Base-by-base conservation (phyloP, 768 basidiomycete species). In the Macrolepiota albuminosa region DNA sequence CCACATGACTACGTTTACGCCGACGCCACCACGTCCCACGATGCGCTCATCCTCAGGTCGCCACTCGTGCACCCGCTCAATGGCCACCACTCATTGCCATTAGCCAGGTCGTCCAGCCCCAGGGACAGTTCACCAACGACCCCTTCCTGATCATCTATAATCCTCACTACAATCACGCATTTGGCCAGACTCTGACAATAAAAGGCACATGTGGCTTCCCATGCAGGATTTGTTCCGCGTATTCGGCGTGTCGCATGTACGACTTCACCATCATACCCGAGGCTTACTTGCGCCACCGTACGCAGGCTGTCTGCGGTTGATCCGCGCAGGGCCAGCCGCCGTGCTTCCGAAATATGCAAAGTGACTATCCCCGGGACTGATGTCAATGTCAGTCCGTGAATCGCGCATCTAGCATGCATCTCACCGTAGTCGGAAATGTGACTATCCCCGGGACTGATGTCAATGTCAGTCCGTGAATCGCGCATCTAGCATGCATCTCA, bases 41-140 rank as follows among this genome's bases (percentile, higher is more conserved):
- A 36, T n/a, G 61, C 61, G 1, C 29, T 53, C 47, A 64, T 54
- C 36, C 36, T 60, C 45, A 64, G 26, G 7, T 59, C 55, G 16
- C 63, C 63, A 31, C 54, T 64, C n/a, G 24, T 11, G 31, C 61
- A 59, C 4, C 63, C 55, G 36, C 61, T 62, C 58, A 64, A 36
- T 24, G 63, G 63, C 63, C 63, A 64, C 63, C 63, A 64, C 48
- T 64, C 58, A 3, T 62, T 62, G 36, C 63, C 61, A 8, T 64
- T 56, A 46, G 60, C 34, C 36, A 64, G 24, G 46, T 64, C 63
- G 16, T 62, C 60, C 11, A 64, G 46, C 7, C 43, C 6, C 54
- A 64, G n/a, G 18, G 47, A 64, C 9, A 64, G 40, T 40, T 62
- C 57, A 24, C 63, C 63, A 3, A 62, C 52, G 2, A 54, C 36